phyloP scores from a whole-genome alignment of 495 filamentous ascomycete genomes.

The Tuber brumale region DNA sequence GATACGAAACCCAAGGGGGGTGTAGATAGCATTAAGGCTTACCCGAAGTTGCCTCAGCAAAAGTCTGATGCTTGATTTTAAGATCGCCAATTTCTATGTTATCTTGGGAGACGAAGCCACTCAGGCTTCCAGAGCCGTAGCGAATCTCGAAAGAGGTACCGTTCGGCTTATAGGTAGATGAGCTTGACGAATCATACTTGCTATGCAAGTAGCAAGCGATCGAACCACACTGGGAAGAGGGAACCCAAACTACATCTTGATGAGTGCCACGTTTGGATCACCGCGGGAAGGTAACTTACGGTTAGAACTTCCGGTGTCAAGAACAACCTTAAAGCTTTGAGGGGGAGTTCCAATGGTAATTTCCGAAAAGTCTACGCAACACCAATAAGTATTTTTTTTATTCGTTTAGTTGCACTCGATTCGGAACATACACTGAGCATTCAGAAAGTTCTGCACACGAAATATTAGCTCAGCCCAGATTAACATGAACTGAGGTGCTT shows the following conservation, averaged over 20 bases:
- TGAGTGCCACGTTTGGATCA: constrained; percentile 4
- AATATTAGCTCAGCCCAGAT: constrained; percentile 19
- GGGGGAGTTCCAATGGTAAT: constrained; percentile 87
- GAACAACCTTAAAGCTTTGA: constrained; percentile 94
- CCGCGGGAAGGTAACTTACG: constrained; percentile 35
- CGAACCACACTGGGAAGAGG: constrained; percentile 79
- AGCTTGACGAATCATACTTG: constrained; percentile 89
- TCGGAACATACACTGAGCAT: constrained; percentile 80
- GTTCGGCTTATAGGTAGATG: constrained; percentile 89
- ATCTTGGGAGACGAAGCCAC: constrained; percentile 89
- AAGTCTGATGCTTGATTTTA: constrained; percentile 76
- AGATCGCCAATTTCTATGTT: constrained; percentile 80
- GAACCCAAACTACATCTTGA: constrained; percentile 67
- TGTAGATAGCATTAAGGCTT: not conserved
- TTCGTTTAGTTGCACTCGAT: not conserved
- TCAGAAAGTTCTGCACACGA: constrained; percentile 73
- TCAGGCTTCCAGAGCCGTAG: constrained; percentile 92
- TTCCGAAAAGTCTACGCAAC: constrained; percentile 79
- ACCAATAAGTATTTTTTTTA: constrained; percentile 8
- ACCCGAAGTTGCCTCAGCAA: constrained; percentile 78
- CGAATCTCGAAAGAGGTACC: constrained; percentile 86
- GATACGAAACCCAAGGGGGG: not conserved
- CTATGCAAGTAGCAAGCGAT: constrained; percentile 97
- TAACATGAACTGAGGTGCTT: constrained; percentile 11
- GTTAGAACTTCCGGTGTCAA: constrained; percentile 98